These are phyloP conservation scores for Astragalus glycyphyllos DNA, from an alignment of 306 rosid species.

Conservation along the genomic window DNA sequence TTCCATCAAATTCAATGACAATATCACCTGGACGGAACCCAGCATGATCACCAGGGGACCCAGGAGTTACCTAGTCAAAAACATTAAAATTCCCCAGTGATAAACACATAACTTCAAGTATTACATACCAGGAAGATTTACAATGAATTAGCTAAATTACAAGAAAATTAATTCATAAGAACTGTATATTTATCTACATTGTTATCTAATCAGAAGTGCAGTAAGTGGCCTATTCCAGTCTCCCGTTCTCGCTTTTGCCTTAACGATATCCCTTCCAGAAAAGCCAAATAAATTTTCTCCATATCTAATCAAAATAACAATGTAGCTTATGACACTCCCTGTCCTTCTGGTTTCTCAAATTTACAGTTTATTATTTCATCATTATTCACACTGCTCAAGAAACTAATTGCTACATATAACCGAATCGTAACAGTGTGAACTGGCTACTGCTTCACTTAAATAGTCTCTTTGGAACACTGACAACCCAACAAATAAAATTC, in stretches of 20 bases:
- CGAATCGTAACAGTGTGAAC: background rate
- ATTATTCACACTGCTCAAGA: background rate
- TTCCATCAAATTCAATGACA: constrained; percentile 81
- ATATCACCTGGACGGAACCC: constrained; percentile 84
- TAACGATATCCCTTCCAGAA: constrained; percentile 4
- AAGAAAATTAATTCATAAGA: background rate
- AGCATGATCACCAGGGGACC: constrained; percentile 85
- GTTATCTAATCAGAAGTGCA: background rate
- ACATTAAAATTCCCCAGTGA: constrained; percentile 22
- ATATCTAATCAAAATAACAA: too few species aligned
- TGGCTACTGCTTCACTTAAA: background rate
- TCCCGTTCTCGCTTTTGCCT: background rate
- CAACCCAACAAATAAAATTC: constrained; percentile 1
- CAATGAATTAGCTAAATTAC: background rate
- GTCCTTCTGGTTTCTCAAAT: background rate
- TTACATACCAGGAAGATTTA: background rate
- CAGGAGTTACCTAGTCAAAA: constrained; percentile 77
- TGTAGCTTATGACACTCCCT: too few species aligned
- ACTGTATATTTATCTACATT: constrained; percentile 10
- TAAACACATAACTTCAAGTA: background rate
- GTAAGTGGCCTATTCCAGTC: background rate
- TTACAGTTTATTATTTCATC: background rate
- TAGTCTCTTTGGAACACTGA: background rate
- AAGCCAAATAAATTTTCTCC: background rate
- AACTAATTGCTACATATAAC: background rate